Evolutionary conservation across 1,284 basidiomycete genomes (phyloP).

Genomic region (Cryptococcus depauperatus): DNA sequence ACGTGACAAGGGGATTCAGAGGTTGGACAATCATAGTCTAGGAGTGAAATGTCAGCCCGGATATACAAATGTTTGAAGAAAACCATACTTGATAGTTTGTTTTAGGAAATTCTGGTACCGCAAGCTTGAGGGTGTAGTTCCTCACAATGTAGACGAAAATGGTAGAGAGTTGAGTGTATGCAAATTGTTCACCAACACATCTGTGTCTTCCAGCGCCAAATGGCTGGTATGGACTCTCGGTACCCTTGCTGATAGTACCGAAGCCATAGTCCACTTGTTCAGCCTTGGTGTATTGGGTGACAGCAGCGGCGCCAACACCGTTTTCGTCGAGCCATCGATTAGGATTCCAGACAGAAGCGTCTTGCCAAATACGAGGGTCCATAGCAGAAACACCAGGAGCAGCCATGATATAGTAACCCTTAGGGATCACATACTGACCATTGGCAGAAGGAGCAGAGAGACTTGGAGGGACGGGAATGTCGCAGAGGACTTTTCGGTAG

Average conservation of each 20-base stretch:
- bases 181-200: slow-evolving; percentile 57
- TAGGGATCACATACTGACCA: slow-evolving; percentile 71
- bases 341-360: slow-evolving; percentile 68
- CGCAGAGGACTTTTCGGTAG: slow-evolving; percentile 75
- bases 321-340: slow-evolving; percentile 73
- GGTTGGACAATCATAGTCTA: slow-evolving; percentile 68
- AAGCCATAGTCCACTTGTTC: slow-evolving; percentile 96
- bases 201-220: slow-evolving; percentile 94
- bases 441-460: slow-evolving; percentile 69
- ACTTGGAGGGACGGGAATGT: slow-evolving; percentile 72
- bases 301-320: slow-evolving; percentile 66
- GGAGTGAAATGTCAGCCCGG: slow-evolving; percentile 1
- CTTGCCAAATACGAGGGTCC: slow-evolving; percentile 76
- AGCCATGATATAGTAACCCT: slow-evolving; percentile 84
- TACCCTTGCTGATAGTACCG: slow-evolving; percentile 85
- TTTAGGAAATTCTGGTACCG: slow-evolving; percentile 56
- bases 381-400: slow-evolving; percentile 82
- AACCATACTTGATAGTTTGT: slow-evolving; percentile 79
- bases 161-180: slow-evolving; percentile 85
- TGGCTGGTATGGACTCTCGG: slow-evolving; percentile 83
- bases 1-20: slow-evolving; percentile 25
- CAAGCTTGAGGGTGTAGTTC: slow-evolving; percentile 64
- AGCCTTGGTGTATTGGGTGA: slow-evolving; percentile 60
- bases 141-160: slow-evolving; percentile 75
- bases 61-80: neutral